phyloP scores from a whole-genome alignment of 139 green algal species.

The Closterium sp. region DNA sequence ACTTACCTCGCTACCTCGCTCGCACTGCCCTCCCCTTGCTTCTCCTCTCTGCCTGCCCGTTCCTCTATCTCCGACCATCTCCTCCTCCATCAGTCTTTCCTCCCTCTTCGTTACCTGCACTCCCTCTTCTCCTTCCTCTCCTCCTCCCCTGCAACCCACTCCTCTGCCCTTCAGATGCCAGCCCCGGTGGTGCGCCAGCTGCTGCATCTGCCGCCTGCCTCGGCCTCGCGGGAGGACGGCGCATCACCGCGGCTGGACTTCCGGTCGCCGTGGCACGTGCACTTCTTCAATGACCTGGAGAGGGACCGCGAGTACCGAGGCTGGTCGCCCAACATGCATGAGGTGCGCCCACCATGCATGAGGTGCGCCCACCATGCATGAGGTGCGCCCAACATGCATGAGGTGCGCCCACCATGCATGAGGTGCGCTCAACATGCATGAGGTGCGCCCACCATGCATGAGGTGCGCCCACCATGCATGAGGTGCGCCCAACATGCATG shows the following conservation, averaged over 20 bases:
- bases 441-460: neutral
- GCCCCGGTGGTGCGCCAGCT: conserved; percentile 18
- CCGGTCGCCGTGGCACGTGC: conserved; percentile 44
- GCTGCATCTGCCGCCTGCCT: conserved; percentile 8
- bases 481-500: too few species aligned
- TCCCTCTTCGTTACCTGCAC: too few species aligned
- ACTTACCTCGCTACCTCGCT: neutral
- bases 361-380: too few species aligned
- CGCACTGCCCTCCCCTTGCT: neutral
- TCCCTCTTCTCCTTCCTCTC: neutral
- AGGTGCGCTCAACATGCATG: too few species aligned
- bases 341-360: conserved; percentile 16
- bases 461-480: too few species aligned
- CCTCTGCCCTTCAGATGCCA: conserved; percentile 2
- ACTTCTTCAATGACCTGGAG: conserved; percentile 85
- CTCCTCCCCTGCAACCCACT: neutral
- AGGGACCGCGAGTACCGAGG: conserved; percentile 60
- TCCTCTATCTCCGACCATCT: too few species aligned
- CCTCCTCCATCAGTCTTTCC: too few species aligned
- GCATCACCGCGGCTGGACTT: conserved; percentile 23
- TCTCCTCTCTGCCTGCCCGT: too few species aligned
- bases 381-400: too few species aligned
- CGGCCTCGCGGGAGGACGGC: neutral
- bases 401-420: too few species aligned
- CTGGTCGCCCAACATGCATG: conserved; percentile 59